phyloP scores from a whole-genome alignment of 371 early-diverging fungal genomes.

The Mortierella sp. region DNA sequence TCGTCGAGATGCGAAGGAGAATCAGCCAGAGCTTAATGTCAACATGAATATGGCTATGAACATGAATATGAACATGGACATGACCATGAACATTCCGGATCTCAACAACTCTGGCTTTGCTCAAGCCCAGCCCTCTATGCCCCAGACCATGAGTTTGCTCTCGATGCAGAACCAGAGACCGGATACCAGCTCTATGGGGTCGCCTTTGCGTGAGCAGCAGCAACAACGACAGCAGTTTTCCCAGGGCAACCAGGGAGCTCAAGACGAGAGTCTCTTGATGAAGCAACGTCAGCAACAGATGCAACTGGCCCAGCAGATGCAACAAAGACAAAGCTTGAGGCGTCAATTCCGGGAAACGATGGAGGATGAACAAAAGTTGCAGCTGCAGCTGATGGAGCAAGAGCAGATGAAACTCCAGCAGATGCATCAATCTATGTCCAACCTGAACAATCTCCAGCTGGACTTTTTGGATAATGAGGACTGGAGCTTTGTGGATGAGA shows the following conservation, averaged over 20 bases:
- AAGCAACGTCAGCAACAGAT: conserved; percentile 30
- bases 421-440: conserved; percentile 36
- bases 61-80: conserved; percentile 32
- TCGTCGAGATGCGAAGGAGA: conserved; percentile 1
- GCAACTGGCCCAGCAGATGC: conserved; percentile 45
- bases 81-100: conserved; percentile 13
- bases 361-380: conserved; percentile 47
- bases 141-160: conserved; percentile 42
- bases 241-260: neutral
- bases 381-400: conserved; percentile 48
- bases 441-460: conserved; percentile 39
- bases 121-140: conserved; percentile 22
- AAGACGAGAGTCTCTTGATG: neutral
- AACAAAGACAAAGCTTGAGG: conserved; percentile 26
- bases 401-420: conserved; percentile 52
- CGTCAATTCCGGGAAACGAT: conserved; percentile 39
- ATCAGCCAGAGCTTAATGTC: conserved; percentile 10
- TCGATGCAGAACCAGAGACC: conserved; percentile 39
- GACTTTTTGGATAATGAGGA: conserved; percentile 47
- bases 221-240: conserved; percentile 20
- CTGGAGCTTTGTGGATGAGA: conserved; percentile 45
- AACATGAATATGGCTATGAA: conserved; percentile 35
- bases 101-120: conserved; percentile 13
- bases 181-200: conserved; percentile 4
- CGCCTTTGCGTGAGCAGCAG: conserved; percentile 20